Conservation (phyloP, 2,329 filamentous ascomycete species). For the Calonectria henricotiae region DNA sequence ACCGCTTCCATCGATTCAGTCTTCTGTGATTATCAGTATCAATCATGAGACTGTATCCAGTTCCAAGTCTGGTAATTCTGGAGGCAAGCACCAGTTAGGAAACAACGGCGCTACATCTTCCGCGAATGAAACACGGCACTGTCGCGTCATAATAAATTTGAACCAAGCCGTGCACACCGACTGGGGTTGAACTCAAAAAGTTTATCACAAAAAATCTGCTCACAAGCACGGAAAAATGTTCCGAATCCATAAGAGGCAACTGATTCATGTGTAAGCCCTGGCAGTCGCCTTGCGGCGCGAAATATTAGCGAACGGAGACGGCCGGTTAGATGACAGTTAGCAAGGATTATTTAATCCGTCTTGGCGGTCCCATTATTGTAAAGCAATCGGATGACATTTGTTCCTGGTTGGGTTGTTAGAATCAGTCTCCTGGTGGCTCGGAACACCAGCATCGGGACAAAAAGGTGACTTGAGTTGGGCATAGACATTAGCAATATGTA, state of each 20-base stretch:
- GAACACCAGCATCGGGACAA: no score
- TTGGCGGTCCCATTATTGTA: neutral
- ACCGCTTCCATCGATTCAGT: neutral
- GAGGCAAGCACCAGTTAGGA: constrained; percentile 20
- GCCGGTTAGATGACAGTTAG: neutral
- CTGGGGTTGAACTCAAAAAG: constrained; percentile 3
- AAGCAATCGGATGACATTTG: neutral
- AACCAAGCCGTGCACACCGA: neutral
- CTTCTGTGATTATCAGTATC: neutral
- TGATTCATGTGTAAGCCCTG: neutral
- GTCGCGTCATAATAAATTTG: neutral
- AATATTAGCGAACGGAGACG: neutral
- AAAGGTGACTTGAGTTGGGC: no score
- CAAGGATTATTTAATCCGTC: neutral
- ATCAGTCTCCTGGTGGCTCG: no score
- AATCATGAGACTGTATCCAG: neutral
- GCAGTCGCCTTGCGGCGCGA: neutral
- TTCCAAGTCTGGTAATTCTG: constrained; percentile 20
- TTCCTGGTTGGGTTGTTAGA: no score
- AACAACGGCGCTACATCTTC: constrained; percentile 4
- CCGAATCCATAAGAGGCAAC: constrained; percentile 5
- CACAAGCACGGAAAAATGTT: neutral
- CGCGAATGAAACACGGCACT: constrained; percentile 12
- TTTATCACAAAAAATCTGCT: constrained; percentile 5
- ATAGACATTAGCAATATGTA: no score